Percentiles rank a stretch among this genome's conserved stretches.
Evolutionary conservation across 129 eudicot genomes (phyloP).

Genomic region (Kitagawia praeruptora): DNA sequence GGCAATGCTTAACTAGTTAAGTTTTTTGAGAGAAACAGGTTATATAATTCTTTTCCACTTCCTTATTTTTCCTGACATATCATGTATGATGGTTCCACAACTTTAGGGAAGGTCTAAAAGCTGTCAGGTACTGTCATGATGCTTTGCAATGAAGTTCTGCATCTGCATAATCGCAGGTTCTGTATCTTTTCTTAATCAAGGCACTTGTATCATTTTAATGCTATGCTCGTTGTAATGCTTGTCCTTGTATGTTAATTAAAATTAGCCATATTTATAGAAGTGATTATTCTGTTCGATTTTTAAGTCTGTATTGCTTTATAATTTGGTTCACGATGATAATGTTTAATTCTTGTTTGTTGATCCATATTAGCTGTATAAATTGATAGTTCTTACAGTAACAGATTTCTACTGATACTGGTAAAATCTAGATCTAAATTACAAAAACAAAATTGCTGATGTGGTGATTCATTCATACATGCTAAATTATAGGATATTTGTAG

Average conservation of each 20-base stretch:
- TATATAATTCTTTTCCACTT: neutral
- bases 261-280: neutral
- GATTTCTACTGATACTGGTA: neutral
- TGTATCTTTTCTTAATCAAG: neutral
- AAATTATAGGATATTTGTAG: neutral
- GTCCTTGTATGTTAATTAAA: no score
- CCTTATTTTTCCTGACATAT: neutral
- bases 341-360: neutral
- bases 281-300: neutral
- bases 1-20: no score
- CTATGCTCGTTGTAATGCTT: neutral
- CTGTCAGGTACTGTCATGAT: conserved; percentile 62
- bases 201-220: neutral
- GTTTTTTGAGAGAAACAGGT: no score
- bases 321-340: neutral
- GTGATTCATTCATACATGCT: neutral
- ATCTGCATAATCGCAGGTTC: conserved; percentile 86
- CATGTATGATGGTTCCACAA: neutral
- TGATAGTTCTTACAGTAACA: neutral
- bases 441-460: neutral
- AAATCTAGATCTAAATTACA: neutral
- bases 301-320: neutral
- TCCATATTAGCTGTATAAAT: no score
- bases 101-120: neutral
- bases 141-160: conserved; percentile 74